These are phyloP conservation scores for Colletotrichum tamarilloi DNA, from an alignment of 2,329 filamentous ascomycete species.

Conservation along the genomic window DNA sequence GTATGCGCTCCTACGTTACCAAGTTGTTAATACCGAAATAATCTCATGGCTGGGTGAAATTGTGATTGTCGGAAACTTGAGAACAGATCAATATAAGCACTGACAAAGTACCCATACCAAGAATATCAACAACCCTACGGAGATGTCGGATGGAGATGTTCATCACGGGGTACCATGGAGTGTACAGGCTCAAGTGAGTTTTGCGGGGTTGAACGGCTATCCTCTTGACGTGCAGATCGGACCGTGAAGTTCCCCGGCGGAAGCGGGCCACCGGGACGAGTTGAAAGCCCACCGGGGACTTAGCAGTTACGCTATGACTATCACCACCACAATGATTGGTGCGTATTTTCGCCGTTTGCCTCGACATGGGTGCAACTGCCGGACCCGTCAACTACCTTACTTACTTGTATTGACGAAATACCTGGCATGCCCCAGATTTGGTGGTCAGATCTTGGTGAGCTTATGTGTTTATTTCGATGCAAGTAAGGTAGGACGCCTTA, in stretches of 20 bases:
- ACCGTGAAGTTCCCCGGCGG: background rate
- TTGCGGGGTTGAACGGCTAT: background rate
- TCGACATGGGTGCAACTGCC: too few relatives aligned
- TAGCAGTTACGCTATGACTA: background rate
- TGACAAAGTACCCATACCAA: background rate
- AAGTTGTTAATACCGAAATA: background rate
- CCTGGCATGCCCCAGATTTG: background rate
- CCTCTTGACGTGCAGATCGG: background rate
- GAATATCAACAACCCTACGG: background rate
- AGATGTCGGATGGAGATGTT: background rate
- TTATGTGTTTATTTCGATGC: background rate
- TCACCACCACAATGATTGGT: background rate
- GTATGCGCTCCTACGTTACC: background rate
- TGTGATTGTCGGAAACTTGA: background rate
- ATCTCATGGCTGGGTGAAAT: background rate
- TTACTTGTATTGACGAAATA: background rate
- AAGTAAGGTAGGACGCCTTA: too few relatives aligned
- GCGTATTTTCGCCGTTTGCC: background rate
- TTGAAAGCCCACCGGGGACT: background rate
- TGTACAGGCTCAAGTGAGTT: background rate
- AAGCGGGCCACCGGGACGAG: background rate
- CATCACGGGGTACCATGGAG: background rate
- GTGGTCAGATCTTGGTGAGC: background rate
- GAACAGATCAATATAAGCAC: background rate
- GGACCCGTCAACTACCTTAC: too few relatives aligned